Evolutionary conservation across 2,329 filamentous ascomycete genomes (phyloP).

Genomic region (Fusarium devonianum): DNA sequence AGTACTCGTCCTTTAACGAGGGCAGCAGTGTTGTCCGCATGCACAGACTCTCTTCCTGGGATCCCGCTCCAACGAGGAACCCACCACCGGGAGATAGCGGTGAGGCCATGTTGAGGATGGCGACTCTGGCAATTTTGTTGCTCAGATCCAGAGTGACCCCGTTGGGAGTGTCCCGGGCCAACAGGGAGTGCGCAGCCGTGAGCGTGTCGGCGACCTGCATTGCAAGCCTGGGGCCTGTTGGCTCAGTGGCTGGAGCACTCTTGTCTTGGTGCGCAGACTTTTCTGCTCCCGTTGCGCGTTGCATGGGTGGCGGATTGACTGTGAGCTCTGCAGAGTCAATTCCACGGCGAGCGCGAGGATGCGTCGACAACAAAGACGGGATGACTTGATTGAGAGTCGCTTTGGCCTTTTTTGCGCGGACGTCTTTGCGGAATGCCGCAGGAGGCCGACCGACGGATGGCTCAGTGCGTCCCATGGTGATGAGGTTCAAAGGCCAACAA

Average conservation of each 20-base stretch:
- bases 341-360: slow-evolving; percentile 63
- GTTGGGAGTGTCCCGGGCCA: slow-evolving; percentile 1
- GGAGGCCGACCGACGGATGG: slow-evolving; percentile 36
- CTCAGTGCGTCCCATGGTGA: slow-evolving; percentile 36
- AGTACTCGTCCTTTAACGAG: slow-evolving; percentile 64
- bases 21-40: slow-evolving; percentile 66
- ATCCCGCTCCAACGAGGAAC: slow-evolving; percentile 64
- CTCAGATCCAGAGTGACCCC: slow-evolving; percentile 5
- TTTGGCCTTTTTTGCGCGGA: slow-evolving; percentile 63
- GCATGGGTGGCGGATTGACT: slow-evolving; percentile 39
- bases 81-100: slow-evolving; percentile 67
- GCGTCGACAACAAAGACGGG: slow-evolving; percentile 60
- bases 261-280: background rate
- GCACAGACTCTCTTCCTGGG: slow-evolving; percentile 69
- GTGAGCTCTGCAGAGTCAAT: slow-evolving; percentile 60
- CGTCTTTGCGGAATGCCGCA: slow-evolving; percentile 40
- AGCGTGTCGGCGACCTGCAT: slow-evolving; percentile 62
- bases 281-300: background rate
- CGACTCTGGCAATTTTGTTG: slow-evolving; percentile 48
- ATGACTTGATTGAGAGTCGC: slow-evolving; percentile 67
- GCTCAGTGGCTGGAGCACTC: background rate
- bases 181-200: slow-evolving; percentile 51
- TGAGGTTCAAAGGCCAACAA: too few relatives aligned
- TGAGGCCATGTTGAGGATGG: slow-evolving; percentile 70
- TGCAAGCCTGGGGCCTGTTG: slow-evolving; percentile 47